These are phyloP conservation scores for Stevia rebaudiana DNA, from an alignment of 140 eudicot species.

Conservation along the genomic window DNA sequence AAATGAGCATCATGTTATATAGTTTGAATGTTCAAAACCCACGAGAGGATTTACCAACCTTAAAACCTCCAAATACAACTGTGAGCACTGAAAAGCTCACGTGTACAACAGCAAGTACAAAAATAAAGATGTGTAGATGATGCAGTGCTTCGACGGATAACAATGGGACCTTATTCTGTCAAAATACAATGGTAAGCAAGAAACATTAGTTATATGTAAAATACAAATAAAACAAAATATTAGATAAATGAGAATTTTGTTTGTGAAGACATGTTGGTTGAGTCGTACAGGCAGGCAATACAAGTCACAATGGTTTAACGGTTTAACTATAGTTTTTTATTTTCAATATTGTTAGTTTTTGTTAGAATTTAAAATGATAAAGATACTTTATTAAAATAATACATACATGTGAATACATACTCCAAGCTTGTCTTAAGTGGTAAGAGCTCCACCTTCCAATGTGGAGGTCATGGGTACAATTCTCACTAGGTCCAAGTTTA, in stretches of 20 bases:
- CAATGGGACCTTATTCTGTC: conserved; percentile 73
- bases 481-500: too few species aligned
- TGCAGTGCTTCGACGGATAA: conserved; percentile 70
- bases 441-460: too few species aligned
- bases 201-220: background rate
- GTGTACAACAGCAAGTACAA: conserved; percentile 85
- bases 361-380: too few species aligned
- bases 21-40: background rate
- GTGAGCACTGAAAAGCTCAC: conserved; percentile 77
- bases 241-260: background rate
- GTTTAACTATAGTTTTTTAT: too few species aligned
- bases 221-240: background rate
- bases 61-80: conserved; percentile 66
- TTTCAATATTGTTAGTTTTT: too few species aligned
- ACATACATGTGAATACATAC: too few species aligned
- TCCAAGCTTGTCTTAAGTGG: too few species aligned
- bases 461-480: too few species aligned
- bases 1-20: too few species aligned
- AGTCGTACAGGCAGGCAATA: background rate
- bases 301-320: background rate
- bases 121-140: conserved; percentile 92
- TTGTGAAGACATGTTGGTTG: background rate
- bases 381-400: too few species aligned
- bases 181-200: background rate
- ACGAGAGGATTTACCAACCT: conserved; percentile 36